phyloP scores from a whole-genome alignment of 179 eudicot species.

The Sideroxylon spinosum region DNA sequence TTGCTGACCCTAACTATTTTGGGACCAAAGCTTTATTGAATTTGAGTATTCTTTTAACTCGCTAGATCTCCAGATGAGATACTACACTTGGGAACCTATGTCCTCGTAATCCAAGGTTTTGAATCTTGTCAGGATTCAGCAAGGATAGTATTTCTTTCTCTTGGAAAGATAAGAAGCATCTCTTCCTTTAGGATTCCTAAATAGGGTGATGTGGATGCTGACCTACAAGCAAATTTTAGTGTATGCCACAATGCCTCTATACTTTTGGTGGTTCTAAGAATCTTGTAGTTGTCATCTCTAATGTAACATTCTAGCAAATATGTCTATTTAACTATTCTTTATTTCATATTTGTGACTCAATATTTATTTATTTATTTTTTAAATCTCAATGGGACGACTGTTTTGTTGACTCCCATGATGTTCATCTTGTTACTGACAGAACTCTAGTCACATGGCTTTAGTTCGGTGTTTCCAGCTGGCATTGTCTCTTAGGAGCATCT shows the following conservation, averaged over 20 bases:
- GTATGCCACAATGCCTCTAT: neutral
- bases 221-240: neutral
- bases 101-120: neutral
- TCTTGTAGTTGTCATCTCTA: conserved; percentile 10
- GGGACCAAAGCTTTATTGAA: no score
- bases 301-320: neutral
- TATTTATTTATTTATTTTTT: neutral
- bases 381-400: neutral
- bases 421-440: conserved; percentile 42
- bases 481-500: conserved; percentile 65
- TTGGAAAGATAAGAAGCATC: neutral
- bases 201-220: conserved; percentile 8
- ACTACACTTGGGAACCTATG: neutral
- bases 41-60: neutral
- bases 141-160: neutral
- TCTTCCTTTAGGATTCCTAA: conserved; percentile 2
- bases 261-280: neutral
- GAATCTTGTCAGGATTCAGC: neutral
- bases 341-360: neutral
- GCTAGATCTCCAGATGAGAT: neutral
- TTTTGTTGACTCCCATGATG: conserved; percentile 13
- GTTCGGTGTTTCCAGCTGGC: conserved; percentile 87
- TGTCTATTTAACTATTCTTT: conserved; percentile 10
- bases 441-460: conserved; percentile 60
- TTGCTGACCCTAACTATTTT: no score